phyloP scores from a whole-genome alignment of 495 filamentous ascomycete genomes.

The Hyaloscypha finlandica region DNA sequence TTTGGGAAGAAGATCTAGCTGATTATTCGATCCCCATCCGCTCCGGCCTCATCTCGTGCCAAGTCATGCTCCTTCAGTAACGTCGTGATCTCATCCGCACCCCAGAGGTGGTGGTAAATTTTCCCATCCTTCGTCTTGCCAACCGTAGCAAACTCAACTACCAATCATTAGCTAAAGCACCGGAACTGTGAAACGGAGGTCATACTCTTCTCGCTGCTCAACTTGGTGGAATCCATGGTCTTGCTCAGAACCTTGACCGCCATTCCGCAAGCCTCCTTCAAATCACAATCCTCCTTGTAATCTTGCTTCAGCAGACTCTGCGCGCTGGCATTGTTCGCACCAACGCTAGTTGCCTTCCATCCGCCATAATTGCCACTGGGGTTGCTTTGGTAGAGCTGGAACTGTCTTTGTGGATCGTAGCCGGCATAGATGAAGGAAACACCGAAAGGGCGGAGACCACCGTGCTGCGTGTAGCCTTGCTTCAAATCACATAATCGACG shows the following conservation, averaged over 20 bases:
- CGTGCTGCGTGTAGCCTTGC: slow-evolving; percentile 99
- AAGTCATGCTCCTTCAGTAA: slow-evolving; percentile 93
- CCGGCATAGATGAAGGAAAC: slow-evolving; percentile 99
- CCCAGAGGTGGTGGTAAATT: slow-evolving; percentile 98
- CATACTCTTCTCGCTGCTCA: slow-evolving; percentile 98
- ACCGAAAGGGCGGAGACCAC: slow-evolving; percentile 94
- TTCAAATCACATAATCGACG: slow-evolving; percentile 96
- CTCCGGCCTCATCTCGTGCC: slow-evolving; percentile 76
- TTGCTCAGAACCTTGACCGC: slow-evolving; percentile 99
- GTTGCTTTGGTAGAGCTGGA: slow-evolving; percentile 99
- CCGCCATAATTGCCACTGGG: slow-evolving; percentile 99
- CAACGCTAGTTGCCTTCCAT: slow-evolving; percentile 98
- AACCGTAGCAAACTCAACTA: slow-evolving; percentile 98
- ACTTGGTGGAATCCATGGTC: slow-evolving; percentile 98
- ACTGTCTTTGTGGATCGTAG: slow-evolving; percentile 91
- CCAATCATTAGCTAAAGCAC: slow-evolving; percentile 20
- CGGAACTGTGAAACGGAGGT: slow-evolving; percentile 16
- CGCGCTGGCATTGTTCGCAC: slow-evolving; percentile 96
- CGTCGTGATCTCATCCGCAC: slow-evolving; percentile 92
- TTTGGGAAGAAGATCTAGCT: slow-evolving; percentile 26
- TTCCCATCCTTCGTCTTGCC: slow-evolving; percentile 92
- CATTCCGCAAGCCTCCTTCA: slow-evolving; percentile 96
- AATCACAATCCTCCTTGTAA: slow-evolving; percentile 94
- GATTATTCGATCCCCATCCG: slow-evolving; percentile 50
- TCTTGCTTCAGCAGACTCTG: slow-evolving; percentile 98